Conservation (phyloP, 2,329 filamentous ascomycete genomes). For the Huntiella savannae region DNA sequence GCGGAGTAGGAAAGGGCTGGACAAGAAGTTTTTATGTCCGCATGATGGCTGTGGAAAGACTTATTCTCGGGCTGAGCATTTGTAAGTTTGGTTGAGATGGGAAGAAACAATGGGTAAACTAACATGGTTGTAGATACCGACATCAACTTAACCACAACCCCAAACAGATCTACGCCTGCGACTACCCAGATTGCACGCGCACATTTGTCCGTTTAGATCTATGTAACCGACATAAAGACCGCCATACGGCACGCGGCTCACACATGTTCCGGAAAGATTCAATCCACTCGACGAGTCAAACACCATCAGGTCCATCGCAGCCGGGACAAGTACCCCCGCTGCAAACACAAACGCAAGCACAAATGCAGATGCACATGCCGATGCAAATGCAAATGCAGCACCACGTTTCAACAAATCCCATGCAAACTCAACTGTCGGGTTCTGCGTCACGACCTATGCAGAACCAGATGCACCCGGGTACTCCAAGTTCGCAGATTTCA, state of each 20-base stretch:
- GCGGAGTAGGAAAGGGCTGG: slow-evolving; percentile 56
- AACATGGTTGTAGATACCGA: slow-evolving; percentile 37
- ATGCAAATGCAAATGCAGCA: background rate
- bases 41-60: slow-evolving; percentile 82
- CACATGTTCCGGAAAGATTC: slow-evolving; percentile 53
- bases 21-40: slow-evolving; percentile 70
- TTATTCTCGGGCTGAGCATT: slow-evolving; percentile 88
- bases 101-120: background rate
- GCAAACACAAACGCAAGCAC: background rate
- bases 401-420: too few relatives aligned
- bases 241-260: slow-evolving; percentile 62
- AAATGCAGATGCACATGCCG: background rate
- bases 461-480: too few relatives aligned
- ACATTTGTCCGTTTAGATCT: slow-evolving; percentile 88
- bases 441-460: background rate
- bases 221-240: slow-evolving; percentile 66
- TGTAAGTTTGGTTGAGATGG: slow-evolving; percentile 35
- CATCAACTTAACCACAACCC: slow-evolving; percentile 93
- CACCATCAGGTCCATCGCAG: slow-evolving; percentile 15
- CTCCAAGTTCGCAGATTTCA: too few relatives aligned
- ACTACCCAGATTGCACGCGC: slow-evolving; percentile 75
- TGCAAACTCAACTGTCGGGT: background rate
- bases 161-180: slow-evolving; percentile 87
- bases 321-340: background rate
- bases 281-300: too few relatives aligned